Percentiles rank a stretch among this genome's conserved stretches.
Evolutionary conservation across 2,329 filamentous ascomycete species (phyloP).

Genomic region (Neocatenulostroma microsporum): DNA sequence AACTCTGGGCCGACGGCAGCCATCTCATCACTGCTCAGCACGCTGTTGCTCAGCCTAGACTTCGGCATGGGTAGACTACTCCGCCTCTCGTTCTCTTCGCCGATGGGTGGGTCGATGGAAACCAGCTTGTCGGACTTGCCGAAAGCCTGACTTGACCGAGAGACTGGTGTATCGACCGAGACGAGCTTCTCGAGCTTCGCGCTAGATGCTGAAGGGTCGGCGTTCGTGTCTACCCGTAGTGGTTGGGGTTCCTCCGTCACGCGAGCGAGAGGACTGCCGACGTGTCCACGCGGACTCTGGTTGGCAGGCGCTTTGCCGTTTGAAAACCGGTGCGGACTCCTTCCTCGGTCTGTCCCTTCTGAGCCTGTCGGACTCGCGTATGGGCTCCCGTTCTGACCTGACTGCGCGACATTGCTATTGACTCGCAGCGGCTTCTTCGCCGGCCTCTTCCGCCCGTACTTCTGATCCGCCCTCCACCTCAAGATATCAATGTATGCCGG

Average conservation of each 20-base stretch:
- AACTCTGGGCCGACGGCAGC: too few species aligned
- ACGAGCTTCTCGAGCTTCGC: conserved; percentile 24
- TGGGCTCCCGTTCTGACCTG: conserved; percentile 43
- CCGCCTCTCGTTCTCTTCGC: conserved; percentile 14
- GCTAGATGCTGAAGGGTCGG: conserved; percentile 3
- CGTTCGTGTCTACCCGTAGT: conserved; percentile 31
- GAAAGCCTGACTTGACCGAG: conserved; percentile 10
- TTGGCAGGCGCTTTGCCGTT: conserved; percentile 56
- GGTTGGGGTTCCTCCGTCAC: conserved; percentile 60
- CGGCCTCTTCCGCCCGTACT: conserved; percentile 59
- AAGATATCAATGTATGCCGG: conserved; percentile 91
- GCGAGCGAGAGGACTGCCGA: conserved; percentile 64
- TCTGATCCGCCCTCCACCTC: conserved; percentile 91
- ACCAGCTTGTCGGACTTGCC: conserved; percentile 35
- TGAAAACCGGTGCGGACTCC: conserved; percentile 59
- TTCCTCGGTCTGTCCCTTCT: conserved; percentile 56
- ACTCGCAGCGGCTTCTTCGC: conserved; percentile 41
- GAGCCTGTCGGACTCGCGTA: conserved; percentile 60
- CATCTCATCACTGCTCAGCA: conserved; percentile 30
- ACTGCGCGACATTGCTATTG: conserved; percentile 48
- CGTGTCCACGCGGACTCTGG: conserved; percentile 58
- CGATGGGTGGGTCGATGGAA: conserved; percentile 31
- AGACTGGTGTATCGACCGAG: conserved; percentile 12
- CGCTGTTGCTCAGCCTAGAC: conserved; percentile 19
- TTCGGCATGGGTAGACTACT: conserved; percentile 9